Evolutionary conservation across 1,139 yeast genomes (phyloP), one percentile per base, ranked within the genome.

Genomic region (Lodderomyces metapsilosis): DNA sequence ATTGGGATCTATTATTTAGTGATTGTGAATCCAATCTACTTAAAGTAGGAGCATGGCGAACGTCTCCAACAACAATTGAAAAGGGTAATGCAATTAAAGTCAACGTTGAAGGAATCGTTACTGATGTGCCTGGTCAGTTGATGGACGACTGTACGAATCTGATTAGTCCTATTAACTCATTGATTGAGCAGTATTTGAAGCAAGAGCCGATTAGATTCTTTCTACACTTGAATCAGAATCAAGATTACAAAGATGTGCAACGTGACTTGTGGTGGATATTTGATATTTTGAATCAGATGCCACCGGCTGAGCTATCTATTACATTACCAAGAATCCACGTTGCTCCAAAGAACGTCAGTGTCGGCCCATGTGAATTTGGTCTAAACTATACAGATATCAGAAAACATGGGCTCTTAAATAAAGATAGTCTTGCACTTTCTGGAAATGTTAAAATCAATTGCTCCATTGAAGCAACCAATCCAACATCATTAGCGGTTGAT

Each of bases 1-100:
- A 54, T 32, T 64, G 70, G 70, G 57, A 58, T 38, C 37, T 66
- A 3, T 48, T 54, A 11, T 40, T 67, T 5, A 50, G 52, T 22
- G 64, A 58, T 43, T 66, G 71, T 48, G 41, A 52, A 10, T 35
- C 38, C 2, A 36, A 52, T 1, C 51, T 55, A 15, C 47, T 54
- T 6, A 47, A 47, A 16, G 44, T 65, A 5, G 71, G 71, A 1
- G 27, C 43, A 2, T 62, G 68, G 66, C 33, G 37, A 20, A 56
- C 60, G 21, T 43, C 40, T 4, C 41, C 51, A 1, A 39, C 61
- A 16, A 15, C 23, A 1, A 42, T 64, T 10, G 34, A 36, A 5
- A 64, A 66, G 0, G 40, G 52, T 11, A 4, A 33, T 2, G 53
- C 55, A 10, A 48, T 56, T 11, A 23, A 24, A 5, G 40, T 49